phyloP scores from a whole-genome alignment of 306 rosid species.

The Citrullus amarus region DNA sequence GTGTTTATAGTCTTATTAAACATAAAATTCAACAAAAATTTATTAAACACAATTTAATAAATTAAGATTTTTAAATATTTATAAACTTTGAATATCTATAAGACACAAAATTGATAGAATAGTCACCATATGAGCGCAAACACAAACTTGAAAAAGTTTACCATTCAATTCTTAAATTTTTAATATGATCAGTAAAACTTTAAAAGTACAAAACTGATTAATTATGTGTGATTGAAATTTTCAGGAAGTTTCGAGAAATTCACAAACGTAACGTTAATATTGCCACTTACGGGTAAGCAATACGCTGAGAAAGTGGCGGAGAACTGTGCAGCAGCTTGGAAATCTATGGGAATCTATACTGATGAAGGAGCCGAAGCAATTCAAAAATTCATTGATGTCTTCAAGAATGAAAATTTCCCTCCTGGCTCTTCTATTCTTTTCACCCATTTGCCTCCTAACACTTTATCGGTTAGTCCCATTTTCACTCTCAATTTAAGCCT shows the following conservation, averaged over 20 bases:
- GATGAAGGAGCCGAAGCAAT: constrained; percentile 60
- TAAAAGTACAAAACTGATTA: too few species aligned
- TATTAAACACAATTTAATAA: too few species aligned
- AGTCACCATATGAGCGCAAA: too few species aligned
- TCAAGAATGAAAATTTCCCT: constrained; percentile 36
- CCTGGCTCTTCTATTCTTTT: constrained; percentile 62
- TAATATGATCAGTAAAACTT: too few species aligned
- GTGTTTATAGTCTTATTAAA: too few species aligned
- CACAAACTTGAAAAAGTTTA: too few species aligned
- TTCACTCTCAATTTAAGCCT: background rate
- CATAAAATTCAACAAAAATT: too few species aligned
- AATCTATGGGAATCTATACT: constrained; percentile 46
- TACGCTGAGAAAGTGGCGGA: constrained; percentile 55
- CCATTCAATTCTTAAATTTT: too few species aligned
- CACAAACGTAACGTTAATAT: constrained; percentile 32
- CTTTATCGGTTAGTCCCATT: constrained; percentile 26
- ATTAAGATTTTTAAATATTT: too few species aligned
- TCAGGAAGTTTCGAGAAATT: constrained; percentile 66
- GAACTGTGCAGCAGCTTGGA: constrained; percentile 50
- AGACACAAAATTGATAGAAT: too few species aligned
- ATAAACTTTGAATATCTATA: too few species aligned
- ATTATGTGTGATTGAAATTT: too few species aligned
- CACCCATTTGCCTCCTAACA: constrained; percentile 41
- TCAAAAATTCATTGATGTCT: constrained; percentile 29
- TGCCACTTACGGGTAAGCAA: constrained; percentile 39